Conservation (phyloP, 1,139 yeast genomes). For the Pneumocystis sp. region DNA sequence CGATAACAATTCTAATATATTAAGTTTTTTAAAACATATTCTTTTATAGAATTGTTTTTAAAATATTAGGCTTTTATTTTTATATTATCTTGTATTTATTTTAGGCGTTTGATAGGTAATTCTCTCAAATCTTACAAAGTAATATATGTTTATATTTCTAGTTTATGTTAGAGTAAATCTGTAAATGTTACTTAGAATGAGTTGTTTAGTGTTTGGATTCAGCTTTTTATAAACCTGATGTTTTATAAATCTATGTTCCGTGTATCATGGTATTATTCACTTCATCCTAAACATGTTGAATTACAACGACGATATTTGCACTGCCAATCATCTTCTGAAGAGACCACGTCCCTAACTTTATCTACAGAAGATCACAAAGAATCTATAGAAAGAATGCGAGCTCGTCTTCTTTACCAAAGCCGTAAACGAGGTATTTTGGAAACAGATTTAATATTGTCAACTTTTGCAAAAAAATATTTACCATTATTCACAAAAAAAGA, state of each 20-base stretch:
- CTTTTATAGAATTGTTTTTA: not conserved
- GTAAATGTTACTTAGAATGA: not conserved
- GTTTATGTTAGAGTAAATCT: not conserved
- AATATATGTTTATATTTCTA: not conserved
- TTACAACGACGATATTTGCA: not conserved
- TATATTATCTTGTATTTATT: not conserved
- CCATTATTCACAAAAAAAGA: conserved; percentile 45
- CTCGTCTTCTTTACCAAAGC: conserved; percentile 77
- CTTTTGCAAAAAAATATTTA: conserved; percentile 69
- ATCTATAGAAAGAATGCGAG: conserved; percentile 58
- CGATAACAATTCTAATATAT: not conserved
- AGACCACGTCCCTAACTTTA: conserved; percentile 50
- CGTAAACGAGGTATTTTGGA: conserved; percentile 93
- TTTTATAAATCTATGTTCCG: not conserved
- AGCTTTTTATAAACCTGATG: not conserved
- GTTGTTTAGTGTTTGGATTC: not conserved
- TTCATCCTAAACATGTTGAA: not conserved
- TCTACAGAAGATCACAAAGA: conserved; percentile 36
- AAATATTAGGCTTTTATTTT: not conserved
- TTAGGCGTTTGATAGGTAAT: not conserved
- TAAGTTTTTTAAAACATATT: not conserved
- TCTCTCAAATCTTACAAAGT: not conserved
- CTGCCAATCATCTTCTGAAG: conserved; percentile 28
- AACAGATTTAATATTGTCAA: conserved; percentile 68
- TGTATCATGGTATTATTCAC: not conserved